Conservation (phyloP, 306 rosid species). For the Crotalaria pallida region DNA sequence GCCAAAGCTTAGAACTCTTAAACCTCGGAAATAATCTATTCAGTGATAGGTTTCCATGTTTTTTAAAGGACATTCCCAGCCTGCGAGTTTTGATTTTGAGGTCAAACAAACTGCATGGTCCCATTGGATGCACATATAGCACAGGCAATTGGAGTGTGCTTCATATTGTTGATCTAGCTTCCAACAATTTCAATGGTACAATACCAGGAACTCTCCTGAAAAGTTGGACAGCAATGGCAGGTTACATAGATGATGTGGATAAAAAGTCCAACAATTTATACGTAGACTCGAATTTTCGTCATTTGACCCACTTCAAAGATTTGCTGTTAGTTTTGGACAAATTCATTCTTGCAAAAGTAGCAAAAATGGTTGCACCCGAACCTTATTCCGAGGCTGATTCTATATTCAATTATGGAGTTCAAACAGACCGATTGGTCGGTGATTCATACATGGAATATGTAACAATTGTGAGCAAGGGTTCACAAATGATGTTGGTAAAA, state of each 20-base stretch:
- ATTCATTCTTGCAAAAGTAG: not conserved
- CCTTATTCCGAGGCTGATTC: not conserved
- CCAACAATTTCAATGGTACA: slow-evolving; percentile 27
- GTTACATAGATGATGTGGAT: not conserved
- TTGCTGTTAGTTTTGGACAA: not conserved
- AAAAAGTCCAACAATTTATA: not conserved
- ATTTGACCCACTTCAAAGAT: not conserved
- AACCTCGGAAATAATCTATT: slow-evolving; percentile 11
- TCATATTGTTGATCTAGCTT: slow-evolving; percentile 26
- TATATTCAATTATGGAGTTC: not conserved
- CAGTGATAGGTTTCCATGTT: slow-evolving; percentile 17
- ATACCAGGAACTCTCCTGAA: not conserved
- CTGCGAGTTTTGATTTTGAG: not conserved
- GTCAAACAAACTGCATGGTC: not conserved
- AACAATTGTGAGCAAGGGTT: not conserved
- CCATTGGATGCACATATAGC: slow-evolving; percentile 7
- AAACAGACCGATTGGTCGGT: not conserved
- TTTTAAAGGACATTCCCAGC: not conserved
- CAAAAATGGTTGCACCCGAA: not conserved
- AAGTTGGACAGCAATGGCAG: slow-evolving; percentile 21
- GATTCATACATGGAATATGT: slow-evolving; percentile 4
- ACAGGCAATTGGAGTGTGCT: not conserved
- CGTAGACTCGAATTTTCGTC: not conserved
- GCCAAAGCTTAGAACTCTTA: not conserved
- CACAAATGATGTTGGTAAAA: not conserved